These are phyloP conservation scores for Hagleromyces aurorensis DNA, from an alignment of 805 yeast genomes.

Conservation along the genomic window DNA sequence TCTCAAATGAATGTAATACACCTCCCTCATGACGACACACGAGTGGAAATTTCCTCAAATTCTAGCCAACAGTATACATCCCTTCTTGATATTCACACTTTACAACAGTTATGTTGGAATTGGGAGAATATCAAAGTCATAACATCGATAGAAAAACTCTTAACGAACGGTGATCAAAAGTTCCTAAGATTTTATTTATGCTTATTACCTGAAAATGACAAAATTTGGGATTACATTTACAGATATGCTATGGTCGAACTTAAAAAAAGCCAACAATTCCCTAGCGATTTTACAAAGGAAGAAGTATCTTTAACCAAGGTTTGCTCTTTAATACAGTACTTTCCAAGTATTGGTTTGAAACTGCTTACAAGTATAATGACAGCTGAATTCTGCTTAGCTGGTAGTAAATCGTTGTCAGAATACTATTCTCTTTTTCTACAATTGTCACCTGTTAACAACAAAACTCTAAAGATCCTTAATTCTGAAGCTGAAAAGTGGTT, in stretches of 20 bases:
- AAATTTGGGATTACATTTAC: conserved; percentile 12
- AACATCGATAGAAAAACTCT: conserved; percentile 6
- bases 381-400: too few species aligned
- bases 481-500: too few species aligned
- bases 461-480: too few species aligned
- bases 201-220: conserved; percentile 3
- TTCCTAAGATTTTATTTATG: conserved; percentile 9
- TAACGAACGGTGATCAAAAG: conserved; percentile 3
- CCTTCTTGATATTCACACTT: conserved; percentile 10
- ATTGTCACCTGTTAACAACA: too few species aligned
- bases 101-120: conserved; percentile 11
- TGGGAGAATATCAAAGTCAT: conserved; percentile 16
- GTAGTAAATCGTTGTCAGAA: too few species aligned
- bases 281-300: too few species aligned
- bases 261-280: too few species aligned
- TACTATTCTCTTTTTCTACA: too few species aligned
- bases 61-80: conserved; percentile 7
- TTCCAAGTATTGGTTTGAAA: too few species aligned
- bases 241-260: conserved; percentile 10
- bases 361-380: too few species aligned
- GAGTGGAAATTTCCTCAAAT: conserved; percentile 1
- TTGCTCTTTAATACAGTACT: too few species aligned
- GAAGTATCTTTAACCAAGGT: too few species aligned
- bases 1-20: conserved; percentile 5
- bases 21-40: background rate